Percentiles rank a stretch among this genome's conserved stretches.
These are phyloP conservation scores for Kluyveromyces siamensis DNA, from an alignment of 805 yeast species.

Conservation along the genomic window DNA sequence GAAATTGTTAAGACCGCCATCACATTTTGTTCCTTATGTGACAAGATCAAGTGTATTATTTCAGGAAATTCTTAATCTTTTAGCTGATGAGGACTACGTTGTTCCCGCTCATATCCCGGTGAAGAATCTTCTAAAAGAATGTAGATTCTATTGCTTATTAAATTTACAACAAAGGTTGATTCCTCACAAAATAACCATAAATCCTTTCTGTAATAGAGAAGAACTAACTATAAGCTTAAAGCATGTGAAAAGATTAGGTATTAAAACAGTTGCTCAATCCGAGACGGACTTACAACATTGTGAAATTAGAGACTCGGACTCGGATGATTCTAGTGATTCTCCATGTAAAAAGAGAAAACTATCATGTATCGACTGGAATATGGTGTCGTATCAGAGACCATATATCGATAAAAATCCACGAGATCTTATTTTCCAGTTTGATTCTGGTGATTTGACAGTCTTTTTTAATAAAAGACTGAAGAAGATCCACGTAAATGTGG, in stretches of 20 bases:
- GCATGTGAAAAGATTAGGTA: slow-evolving; percentile 37
- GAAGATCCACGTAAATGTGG: slow-evolving; percentile 15
- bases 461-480: slow-evolving; percentile 26
- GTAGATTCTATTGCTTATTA: slow-evolving; percentile 65
- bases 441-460: slow-evolving; percentile 22
- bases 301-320: neutral
- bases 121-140: slow-evolving; percentile 51
- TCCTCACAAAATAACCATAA: slow-evolving; percentile 39
- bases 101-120: slow-evolving; percentile 26
- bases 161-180: slow-evolving; percentile 65
- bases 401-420: slow-evolving; percentile 33
- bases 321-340: slow-evolving; percentile 8
- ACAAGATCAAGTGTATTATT: slow-evolving; percentile 48
- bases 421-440: slow-evolving; percentile 36
- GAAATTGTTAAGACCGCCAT: slow-evolving; percentile 67
- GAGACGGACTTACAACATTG: neutral
- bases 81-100: slow-evolving; percentile 36
- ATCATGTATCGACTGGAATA: slow-evolving; percentile 9
- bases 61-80: slow-evolving; percentile 41
- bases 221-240: slow-evolving; percentile 48
- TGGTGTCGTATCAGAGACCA: slow-evolving; percentile 37
- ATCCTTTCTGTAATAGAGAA: slow-evolving; percentile 42
- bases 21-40: slow-evolving; percentile 47
- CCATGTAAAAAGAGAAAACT: slow-evolving; percentile 10
- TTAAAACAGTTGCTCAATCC: slow-evolving; percentile 9